Evolutionary conservation across 495 filamentous ascomycete genomes (phyloP), one percentile per base, ranked within the genome.

Genomic region (Chaetomium tenue): DNA sequence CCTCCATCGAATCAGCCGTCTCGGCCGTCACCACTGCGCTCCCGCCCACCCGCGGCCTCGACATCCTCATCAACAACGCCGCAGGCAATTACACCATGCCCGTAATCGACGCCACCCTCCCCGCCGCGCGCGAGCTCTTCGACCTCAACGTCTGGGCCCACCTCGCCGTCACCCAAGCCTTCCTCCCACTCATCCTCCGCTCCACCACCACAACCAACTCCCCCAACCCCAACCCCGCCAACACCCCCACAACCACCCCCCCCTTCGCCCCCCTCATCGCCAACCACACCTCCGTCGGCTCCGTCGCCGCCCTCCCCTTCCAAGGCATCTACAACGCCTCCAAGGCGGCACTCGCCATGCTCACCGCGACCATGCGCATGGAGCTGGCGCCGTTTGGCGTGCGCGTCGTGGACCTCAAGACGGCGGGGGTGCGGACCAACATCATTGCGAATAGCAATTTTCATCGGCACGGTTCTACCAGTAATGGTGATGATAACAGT

Each of bases 61-160:
- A 84, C 56, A 71, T 81, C 20, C 73, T 88, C n/a, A 70, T 87
- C 51, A 87, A 87, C 66, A 86, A 86, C 63, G 83, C 84, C 37
- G 84, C 78, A 5, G 58, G 67, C 22, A 69, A 68, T 46, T 76
- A 77, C 39, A 63, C 68, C 65, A 77, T 79, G 71, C 81, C 76
- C 11, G 66, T 82, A 44, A 33, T 78, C 2, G 84, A 88, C 63
- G 68, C 79, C 2, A 71, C 77, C 46, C 63, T 85, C 4, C 74
- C 76, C 4, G 75, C 72, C 6, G 73, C 75, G 0, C 76, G 76
- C 51, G 68, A 72, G 6, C 73, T 86, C 5, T 81, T 83, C 60
- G 76, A 87, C 11, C 72, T 78, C n/a, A 87, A 88, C 54, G 74
- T 87, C 46, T 83, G 83, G 64, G 80, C 72, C 8, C 68, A 79